Percentiles rank a stretch among this genome's conserved stretches.
Conservation (phyloP, 2,329 filamentous ascomycete genomes). For the Exophiala oligosperma region DNA sequence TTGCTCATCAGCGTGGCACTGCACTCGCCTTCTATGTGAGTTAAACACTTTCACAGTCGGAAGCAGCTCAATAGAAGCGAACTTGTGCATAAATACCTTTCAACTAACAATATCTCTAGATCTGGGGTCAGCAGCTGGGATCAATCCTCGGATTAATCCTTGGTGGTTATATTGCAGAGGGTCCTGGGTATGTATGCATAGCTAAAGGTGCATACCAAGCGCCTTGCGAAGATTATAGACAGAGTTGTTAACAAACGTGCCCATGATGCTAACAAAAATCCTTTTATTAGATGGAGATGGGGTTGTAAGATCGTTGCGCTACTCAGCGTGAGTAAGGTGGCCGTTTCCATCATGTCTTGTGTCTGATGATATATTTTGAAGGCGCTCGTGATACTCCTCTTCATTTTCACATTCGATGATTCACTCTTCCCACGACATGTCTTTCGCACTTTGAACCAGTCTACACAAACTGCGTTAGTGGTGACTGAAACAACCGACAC, state of each 20-base stretch:
- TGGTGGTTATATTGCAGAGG: neutral
- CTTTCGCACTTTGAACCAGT: neutral
- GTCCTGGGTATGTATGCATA: neutral
- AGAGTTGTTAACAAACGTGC: too few relatives aligned
- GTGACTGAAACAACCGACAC: neutral
- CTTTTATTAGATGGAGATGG: neutral
- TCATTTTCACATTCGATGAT: neutral
- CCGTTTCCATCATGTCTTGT: neutral
- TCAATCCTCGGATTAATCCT: neutral
- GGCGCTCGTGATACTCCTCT: neutral
- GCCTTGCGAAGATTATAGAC: too few relatives aligned
- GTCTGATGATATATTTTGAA: neutral
- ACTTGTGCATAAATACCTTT: too few relatives aligned
- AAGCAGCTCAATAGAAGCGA: too few relatives aligned
- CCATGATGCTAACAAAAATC: too few relatives aligned
- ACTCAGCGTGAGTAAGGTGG: neutral
- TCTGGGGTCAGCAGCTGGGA: neutral
- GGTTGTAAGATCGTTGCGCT: neutral
- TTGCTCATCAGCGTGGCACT: neutral
- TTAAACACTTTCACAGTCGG: too few relatives aligned
- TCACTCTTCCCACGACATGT: neutral
- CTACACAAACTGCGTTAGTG: neutral
- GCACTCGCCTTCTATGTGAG: neutral
- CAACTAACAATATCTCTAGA: too few relatives aligned
- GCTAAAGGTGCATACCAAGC: too few relatives aligned